Base-by-base conservation (phyloP, 495 filamentous ascomycete genomes). In the Penicillium riverlandense region DNA sequence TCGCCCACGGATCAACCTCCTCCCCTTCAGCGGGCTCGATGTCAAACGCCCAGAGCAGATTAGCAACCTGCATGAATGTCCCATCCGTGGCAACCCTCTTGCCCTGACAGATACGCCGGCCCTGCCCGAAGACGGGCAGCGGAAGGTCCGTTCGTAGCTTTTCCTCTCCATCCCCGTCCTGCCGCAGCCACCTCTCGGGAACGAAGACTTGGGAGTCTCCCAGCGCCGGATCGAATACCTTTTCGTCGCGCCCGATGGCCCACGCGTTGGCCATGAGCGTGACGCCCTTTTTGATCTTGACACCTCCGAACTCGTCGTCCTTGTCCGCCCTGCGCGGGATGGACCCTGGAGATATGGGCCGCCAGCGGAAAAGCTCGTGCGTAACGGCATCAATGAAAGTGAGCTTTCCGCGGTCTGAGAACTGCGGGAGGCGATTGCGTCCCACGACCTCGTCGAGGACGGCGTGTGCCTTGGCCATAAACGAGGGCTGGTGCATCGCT, bases 351-450 rank as follows among this genome's bases (percentile, higher is more conserved):
- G 58, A 45, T 15, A 66, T 51, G 11, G 65, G 63, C 5, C 57
- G 48, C 66, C 66, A 70, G 27, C 66, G 61, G 38, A 64, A 50
- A n/a, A 62, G 36, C 29, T 70, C 66, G 40, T 59, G 45, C 7
- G 41, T 37, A 31, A 67, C 41, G 10, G 65, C 61, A 14, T 65
- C 57, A 30, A 70, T 55, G 36, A 52, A 65, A 6, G 45, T 13
- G 4, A 70, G 53, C 0, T 1, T 4, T 4, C n/a, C n/a, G n/a
- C n/a, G n/a, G n/a, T n/a, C n/a, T n/a, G n/a, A n/a, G n/a, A n/a
- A n/a, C n/a, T n/a, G n/a, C n/a, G n/a, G n/a, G n/a, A n/a, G n/a
- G n/a, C n/a, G n/a, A n/a, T n/a, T n/a, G n/a, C n/a, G n/a, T n/a
- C n/a, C n/a, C n/a, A n/a, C n/a, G n/a, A n/a, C n/a, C n/a, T n/a